Evolutionary conservation across 169 alveolate species (phyloP), one percentile per base, ranked within the genome.

Genomic region (Eimeria praecox): DNA sequence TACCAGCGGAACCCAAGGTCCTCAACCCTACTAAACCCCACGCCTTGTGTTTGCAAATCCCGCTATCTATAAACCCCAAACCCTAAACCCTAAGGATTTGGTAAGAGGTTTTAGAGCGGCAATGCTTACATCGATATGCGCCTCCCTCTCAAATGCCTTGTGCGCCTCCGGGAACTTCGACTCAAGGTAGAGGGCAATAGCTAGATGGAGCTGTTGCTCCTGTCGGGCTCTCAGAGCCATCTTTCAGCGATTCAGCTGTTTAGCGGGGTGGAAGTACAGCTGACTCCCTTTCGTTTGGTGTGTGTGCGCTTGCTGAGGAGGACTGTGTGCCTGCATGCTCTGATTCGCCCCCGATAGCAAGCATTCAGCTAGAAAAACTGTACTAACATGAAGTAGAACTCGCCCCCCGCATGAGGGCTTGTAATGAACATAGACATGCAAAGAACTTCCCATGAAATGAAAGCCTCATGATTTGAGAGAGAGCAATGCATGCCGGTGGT

Each of bases 161-260:
- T 75, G 62, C 27, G 95, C 73, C 78, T 90, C 95, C 33, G 95
- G 95, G 66, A 90, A 90, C 42, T 77, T 75, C 40, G 86, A 27
- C 80, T 90, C 89, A 27, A 90, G 69, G 33, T 90, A 90, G 90
- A 90, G 95, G 59, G 87, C 89, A 75, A 90, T 42, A 38, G 95
- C 95, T 49, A 71, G 89, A 46, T 90, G 95, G 75, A 90, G 95
- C 89, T 90, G 95, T 64, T 90, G 89, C 95, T 90, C 95, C 89
- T 90, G 95, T 59, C 95, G 77, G 30, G 86, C 78, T 38, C 95
- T 75, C 66, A 90, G 89, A 2, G 95, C 62, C 95, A 90, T 90
- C 40, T 85, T 85, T 71, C 66, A 44, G 0, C 18, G 5, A 33
- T 20, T 44, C 73, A 20, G 24, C 78, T 42, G 59, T 16, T 30